Conservation (phyloP, 257 asterid species). For the Leptodermis oblonga region DNA sequence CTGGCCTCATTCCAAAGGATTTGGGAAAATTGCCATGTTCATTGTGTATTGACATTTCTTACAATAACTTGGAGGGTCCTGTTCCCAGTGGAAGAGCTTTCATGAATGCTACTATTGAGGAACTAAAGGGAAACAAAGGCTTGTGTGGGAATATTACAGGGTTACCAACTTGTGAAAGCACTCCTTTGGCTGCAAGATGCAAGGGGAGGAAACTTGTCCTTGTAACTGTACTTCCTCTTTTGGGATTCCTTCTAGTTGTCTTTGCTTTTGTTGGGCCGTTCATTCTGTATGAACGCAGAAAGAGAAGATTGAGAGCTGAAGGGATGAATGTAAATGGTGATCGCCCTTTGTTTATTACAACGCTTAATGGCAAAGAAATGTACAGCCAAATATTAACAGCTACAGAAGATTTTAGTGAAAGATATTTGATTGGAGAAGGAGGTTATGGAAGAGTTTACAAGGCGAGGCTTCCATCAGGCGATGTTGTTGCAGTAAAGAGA, state of each 20-base stretch:
- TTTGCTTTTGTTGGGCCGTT: conserved; percentile 11
- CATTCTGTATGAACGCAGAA: conserved; percentile 3
- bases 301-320: background rate
- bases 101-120: conserved; percentile 18
- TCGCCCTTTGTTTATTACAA: conserved; percentile 10
- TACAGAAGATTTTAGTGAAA: conserved; percentile 25
- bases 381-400: conserved; percentile 27
- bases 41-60: conserved; percentile 25
- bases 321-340: conserved; percentile 1
- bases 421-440: conserved; percentile 18
- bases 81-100: conserved; percentile 28
- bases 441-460: conserved; percentile 35
- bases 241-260: conserved; percentile 19
- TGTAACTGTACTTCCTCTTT: conserved; percentile 11
- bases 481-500: conserved; percentile 32
- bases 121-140: conserved; percentile 28
- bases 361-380: conserved; percentile 27
- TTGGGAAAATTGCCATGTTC: conserved; percentile 23
- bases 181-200: background rate
- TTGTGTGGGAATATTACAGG: conserved; percentile 33
- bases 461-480: conserved; percentile 25
- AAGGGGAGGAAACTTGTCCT: conserved; percentile 8
- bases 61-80: conserved; percentile 39
- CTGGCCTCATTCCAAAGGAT: conserved; percentile 31
- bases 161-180: conserved; percentile 25